Percentiles rank a stretch among this genome's conserved stretches.
Evolutionary conservation across 805 yeast genomes (phyloP).

Genomic region (Candida insectalens): DNA sequence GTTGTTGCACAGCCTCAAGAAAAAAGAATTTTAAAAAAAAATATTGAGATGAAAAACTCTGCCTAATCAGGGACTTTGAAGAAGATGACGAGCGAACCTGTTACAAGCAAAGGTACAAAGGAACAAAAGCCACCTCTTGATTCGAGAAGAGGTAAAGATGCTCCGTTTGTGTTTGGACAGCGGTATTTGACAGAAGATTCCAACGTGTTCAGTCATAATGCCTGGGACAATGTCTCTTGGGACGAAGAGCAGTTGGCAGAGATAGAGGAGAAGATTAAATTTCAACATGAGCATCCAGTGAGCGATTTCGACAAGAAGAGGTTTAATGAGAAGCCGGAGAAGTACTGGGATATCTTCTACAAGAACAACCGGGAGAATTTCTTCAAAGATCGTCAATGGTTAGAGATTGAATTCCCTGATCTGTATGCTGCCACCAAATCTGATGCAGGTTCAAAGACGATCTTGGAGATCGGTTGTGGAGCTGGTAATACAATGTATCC

Average conservation of each 20-base stretch:
- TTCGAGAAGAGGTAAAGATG: constrained; percentile 69
- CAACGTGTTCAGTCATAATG: constrained; percentile 87
- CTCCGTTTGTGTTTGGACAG: constrained; percentile 90
- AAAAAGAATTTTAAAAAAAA: neutral
- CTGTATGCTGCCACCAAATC: constrained; percentile 69
- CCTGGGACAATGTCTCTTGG: constrained; percentile 98
- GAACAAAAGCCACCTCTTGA: constrained; percentile 34
- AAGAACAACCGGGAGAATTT: constrained; percentile 86
- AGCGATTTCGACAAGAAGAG: constrained; percentile 70
- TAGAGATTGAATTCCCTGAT: constrained; percentile 86
- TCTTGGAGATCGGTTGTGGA: constrained; percentile 94
- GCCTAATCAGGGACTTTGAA: constrained; percentile 9
- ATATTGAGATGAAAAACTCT: constrained; percentile 1
- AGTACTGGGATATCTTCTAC: constrained; percentile 92
- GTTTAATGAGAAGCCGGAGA: constrained; percentile 80
- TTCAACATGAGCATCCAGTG: constrained; percentile 80
- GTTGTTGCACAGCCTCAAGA: constrained; percentile 5
- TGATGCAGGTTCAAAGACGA: constrained; percentile 59
- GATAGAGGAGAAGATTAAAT: constrained; percentile 49
- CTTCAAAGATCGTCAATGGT: constrained; percentile 95
- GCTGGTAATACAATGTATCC: constrained; percentile 98
- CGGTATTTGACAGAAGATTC: constrained; percentile 60
- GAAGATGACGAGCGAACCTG: neutral
- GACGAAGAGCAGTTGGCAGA: constrained; percentile 70
- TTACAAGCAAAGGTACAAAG: neutral